phyloP scores from a whole-genome alignment of 2,329 filamentous ascomycete genomes.

The Westerdykella sp. region DNA sequence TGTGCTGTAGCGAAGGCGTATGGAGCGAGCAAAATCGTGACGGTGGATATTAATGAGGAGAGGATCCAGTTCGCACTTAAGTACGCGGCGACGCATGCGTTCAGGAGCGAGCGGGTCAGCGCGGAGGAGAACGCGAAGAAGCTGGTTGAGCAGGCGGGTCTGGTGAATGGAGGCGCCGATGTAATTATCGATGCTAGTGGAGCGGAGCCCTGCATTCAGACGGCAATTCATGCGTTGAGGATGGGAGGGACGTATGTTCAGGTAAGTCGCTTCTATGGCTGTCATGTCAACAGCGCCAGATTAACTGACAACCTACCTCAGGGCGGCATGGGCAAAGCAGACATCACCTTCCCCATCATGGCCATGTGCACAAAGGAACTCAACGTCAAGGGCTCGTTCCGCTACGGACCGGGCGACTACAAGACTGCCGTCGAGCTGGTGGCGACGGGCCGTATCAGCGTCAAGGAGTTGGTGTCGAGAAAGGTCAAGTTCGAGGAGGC shows the following conservation, averaged over 20 bases:
- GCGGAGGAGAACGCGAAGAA: slow-evolving; percentile 68
- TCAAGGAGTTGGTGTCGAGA: slow-evolving; percentile 73
- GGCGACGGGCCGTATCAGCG: slow-evolving; percentile 60
- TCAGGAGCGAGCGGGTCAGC: slow-evolving; percentile 53
- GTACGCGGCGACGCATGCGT: slow-evolving; percentile 67
- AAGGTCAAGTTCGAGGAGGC: slow-evolving; percentile 75
- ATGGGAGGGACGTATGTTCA: slow-evolving; percentile 45
- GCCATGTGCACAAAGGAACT: slow-evolving; percentile 85
- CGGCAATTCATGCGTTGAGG: slow-evolving; percentile 44
- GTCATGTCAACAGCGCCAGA: not conserved
- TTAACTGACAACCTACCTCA: slow-evolving; percentile 5
- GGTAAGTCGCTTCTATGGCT: slow-evolving; percentile 14
- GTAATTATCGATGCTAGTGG: slow-evolving; percentile 45
- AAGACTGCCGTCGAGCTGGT: slow-evolving; percentile 74
- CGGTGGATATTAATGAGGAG: slow-evolving; percentile 75
- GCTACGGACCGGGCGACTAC: slow-evolving; percentile 86
- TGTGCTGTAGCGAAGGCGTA: slow-evolving; percentile 78
- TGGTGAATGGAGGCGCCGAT: slow-evolving; percentile 48
- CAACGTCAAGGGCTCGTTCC: slow-evolving; percentile 79
- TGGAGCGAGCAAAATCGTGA: slow-evolving; percentile 78
- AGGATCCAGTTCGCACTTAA: slow-evolving; percentile 71
- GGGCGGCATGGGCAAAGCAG: slow-evolving; percentile 75
- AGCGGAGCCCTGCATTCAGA: slow-evolving; percentile 46
- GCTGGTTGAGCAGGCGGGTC: slow-evolving; percentile 56
- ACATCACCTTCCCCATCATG: slow-evolving; percentile 90